A percentile compares a stretch with the other conserved stretches of the same genome.
Evolutionary conservation across 108 stramenopile species (phyloP).

Genomic region (Mediolabrus comicus): DNA sequence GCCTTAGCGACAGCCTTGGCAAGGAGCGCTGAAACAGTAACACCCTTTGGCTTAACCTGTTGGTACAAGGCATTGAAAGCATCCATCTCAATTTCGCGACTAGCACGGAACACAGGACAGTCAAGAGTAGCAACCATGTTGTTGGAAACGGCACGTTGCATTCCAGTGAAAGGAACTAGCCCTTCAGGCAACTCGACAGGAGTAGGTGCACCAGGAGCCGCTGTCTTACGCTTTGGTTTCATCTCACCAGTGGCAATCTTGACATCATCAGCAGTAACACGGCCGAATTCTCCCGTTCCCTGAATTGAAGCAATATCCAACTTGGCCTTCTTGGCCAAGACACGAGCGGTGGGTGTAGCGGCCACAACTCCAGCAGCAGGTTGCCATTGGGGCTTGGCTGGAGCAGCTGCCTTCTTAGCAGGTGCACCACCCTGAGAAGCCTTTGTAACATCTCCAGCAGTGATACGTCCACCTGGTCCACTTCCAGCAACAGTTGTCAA

Average conservation of each 20-base stretch:
- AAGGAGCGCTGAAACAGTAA: slow-evolving; percentile 92
- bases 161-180: slow-evolving; percentile 91
- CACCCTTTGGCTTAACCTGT: slow-evolving; percentile 89
- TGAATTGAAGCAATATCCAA: slow-evolving; percentile 76
- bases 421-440: slow-evolving; percentile 72
- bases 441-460: slow-evolving; percentile 77
- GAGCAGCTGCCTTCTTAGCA: slow-evolving; percentile 52
- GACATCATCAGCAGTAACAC: slow-evolving; percentile 93
- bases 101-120: slow-evolving; percentile 93
- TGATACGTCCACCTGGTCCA: slow-evolving; percentile 91
- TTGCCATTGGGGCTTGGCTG: slow-evolving; percentile 74
- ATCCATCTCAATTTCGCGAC: slow-evolving; percentile 90
- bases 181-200: slow-evolving; percentile 83
- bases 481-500: slow-evolving; percentile 86
- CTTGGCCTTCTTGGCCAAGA: slow-evolving; percentile 83
- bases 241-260: slow-evolving; percentile 88
- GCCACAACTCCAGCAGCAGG: slow-evolving; percentile 87
- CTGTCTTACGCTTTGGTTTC: slow-evolving; percentile 70
- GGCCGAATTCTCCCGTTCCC: slow-evolving; percentile 94
- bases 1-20: slow-evolving; percentile 95
- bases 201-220: slow-evolving; percentile 38
- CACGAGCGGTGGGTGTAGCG: slow-evolving; percentile 83
- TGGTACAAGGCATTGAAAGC: slow-evolving; percentile 92
- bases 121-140: slow-evolving; percentile 95
- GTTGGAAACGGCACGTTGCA: slow-evolving; percentile 96